Evolutionary conservation across 1,284 basidiomycete genomes (phyloP).

Genomic region (Cerrena zonata): DNA sequence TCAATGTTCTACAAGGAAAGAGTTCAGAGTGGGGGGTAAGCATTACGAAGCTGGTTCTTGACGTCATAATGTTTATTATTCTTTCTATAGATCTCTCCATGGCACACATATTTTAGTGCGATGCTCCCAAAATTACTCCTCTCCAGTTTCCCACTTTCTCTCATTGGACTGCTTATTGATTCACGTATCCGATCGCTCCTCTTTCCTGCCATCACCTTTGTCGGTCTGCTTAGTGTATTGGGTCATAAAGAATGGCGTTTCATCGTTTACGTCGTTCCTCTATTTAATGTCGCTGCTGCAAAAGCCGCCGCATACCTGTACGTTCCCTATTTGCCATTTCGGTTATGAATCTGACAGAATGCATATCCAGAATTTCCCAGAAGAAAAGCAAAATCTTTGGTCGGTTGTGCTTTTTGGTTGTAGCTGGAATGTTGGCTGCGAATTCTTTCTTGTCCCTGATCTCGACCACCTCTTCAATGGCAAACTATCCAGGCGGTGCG

Average conservation of each 20-base stretch:
- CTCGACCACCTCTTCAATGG: conserved; percentile 54
- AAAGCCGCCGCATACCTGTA: conserved; percentile 59
- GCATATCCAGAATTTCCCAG: conserved; percentile 35
- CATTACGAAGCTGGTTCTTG: background rate
- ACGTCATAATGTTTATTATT: conserved; percentile 1
- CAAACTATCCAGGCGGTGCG: conserved; percentile 88
- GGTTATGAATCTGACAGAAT: background rate
- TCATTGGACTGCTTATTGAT: conserved; percentile 48
- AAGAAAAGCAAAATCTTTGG: conserved; percentile 41
- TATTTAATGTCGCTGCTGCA: conserved; percentile 77
- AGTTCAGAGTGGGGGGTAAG: conserved; percentile 87
- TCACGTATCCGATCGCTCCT: conserved; percentile 45
- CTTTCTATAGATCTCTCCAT: conserved; percentile 61
- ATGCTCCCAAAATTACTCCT: conserved; percentile 79
- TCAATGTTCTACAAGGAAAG: conserved; percentile 86
- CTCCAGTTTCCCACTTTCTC: conserved; percentile 56
- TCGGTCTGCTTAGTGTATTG: conserved; percentile 67
- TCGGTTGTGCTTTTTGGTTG: conserved; percentile 37
- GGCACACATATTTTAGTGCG: conserved; percentile 63
- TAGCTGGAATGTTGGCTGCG: conserved; percentile 41
- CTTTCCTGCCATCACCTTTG: conserved; percentile 49
- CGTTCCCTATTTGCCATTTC: conserved; percentile 21
- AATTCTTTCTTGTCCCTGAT: conserved; percentile 53
- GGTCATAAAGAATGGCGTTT: conserved; percentile 97
- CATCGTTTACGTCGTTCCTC: conserved; percentile 80